Conservation (phyloP, 768 basidiomycete species). For the Phylloporus scabripes region DNA sequence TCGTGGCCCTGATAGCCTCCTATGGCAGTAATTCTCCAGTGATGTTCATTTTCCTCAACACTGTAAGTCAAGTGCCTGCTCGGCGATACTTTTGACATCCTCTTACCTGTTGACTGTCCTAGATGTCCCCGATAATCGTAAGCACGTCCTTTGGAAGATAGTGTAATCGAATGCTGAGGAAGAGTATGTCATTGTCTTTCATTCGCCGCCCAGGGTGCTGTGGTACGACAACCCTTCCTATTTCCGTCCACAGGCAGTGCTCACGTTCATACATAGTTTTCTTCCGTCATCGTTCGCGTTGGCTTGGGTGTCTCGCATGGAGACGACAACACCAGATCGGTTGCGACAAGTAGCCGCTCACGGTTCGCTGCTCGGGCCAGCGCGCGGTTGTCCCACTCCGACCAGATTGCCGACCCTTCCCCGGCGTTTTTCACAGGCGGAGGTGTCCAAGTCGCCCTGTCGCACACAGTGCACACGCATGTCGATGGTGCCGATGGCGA, state of each 20-base stretch:
- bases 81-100: not conserved
- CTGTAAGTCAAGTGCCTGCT: constrained; percentile 1
- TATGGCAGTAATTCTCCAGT: not conserved
- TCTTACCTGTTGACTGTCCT: not conserved
- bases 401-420: not conserved
- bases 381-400: not conserved
- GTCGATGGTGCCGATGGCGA: not conserved
- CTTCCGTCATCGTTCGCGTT: constrained; percentile 25
- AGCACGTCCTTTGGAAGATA: not conserved
- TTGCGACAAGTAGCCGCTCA: not conserved
- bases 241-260: not conserved
- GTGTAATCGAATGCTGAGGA: not conserved
- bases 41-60: constrained; percentile 15
- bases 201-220: constrained; percentile 6
- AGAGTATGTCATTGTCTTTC: not conserved
- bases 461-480: not conserved
- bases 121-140: constrained; percentile 18
- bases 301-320: constrained; percentile 19
- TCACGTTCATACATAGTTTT: constrained; percentile 9
- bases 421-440: not conserved
- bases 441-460: not conserved
- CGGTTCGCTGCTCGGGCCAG: not conserved
- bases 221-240: constrained; percentile 7
- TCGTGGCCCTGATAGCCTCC: constrained; percentile 17
- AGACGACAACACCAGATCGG: not conserved